A percentile compares a stretch with the other conserved stretches of the same genome.
Conservation (phyloP, 305 asterid genomes). For the Rubia occidens region DNA sequence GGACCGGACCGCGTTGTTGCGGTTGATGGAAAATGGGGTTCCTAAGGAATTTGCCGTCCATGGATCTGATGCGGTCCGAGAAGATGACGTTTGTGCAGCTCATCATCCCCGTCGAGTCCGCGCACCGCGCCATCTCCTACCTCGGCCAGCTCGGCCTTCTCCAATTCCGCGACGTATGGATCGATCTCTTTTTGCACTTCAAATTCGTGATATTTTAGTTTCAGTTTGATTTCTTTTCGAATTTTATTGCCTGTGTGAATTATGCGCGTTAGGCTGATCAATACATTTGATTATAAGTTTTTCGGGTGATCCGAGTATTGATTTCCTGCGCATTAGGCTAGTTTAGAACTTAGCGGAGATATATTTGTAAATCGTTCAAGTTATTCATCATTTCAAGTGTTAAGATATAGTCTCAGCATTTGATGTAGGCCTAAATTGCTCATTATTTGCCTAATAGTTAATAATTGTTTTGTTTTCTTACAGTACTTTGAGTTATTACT, state of each 20-base stretch:
- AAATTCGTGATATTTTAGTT: background rate
- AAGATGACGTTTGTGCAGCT: conserved; percentile 87
- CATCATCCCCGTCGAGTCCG: conserved; percentile 87
- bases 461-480: background rate
- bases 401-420: background rate
- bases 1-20: conserved; percentile 5
- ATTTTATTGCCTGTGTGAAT: background rate
- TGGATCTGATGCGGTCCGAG: conserved; percentile 99
- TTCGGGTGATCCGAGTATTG: background rate
- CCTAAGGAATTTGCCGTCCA: conserved; percentile 56
- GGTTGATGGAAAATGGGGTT: conserved; percentile 63
- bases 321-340: background rate
- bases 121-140: conserved; percentile 85
- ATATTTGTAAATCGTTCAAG: background rate
- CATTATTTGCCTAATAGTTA: background rate
- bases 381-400: background rate
- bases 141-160: conserved; percentile 88
- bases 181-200: conserved; percentile 22
- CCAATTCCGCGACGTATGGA: conserved; percentile 82
- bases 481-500: background rate
- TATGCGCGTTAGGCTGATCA: background rate
- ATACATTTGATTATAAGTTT: background rate
- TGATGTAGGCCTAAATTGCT: background rate
- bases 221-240: background rate
- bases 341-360: background rate